Evolutionary conservation across 192 early-diverging fungal species (phyloP).

Genomic region (Backusella westeae): DNA sequence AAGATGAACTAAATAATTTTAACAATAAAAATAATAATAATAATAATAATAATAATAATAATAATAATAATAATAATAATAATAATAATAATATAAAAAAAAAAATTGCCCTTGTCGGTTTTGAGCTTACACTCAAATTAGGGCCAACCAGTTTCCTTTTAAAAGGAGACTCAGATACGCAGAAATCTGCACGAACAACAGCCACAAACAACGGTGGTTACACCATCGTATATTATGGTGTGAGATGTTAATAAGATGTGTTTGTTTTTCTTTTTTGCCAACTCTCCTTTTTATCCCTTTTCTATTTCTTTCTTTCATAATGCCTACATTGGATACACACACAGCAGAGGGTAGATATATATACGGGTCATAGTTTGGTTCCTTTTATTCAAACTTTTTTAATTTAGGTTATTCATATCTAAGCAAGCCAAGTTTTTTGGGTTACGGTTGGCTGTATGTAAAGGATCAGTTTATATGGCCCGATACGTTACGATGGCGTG

Average conservation of each 20-base stretch:
- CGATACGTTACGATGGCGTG: constrained; percentile 33
- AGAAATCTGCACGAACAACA: background rate
- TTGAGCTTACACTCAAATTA: too few relatives aligned
- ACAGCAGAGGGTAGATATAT: background rate
- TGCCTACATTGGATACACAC: background rate
- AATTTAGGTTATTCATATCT: constrained; percentile 8
- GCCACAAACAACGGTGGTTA: background rate
- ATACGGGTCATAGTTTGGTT: background rate
- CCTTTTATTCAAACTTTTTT: background rate
- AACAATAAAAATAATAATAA: background rate
- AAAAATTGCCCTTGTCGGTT: too few relatives aligned
- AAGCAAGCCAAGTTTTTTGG: background rate
- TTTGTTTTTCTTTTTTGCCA: background rate
- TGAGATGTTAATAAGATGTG: background rate
- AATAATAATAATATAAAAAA: background rate
- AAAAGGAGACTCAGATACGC: background rate
- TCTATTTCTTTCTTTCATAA: background rate
- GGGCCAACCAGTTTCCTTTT: too few relatives aligned
- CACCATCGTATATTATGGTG: background rate
- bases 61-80: background rate
- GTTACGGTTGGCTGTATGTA: background rate
- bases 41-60: background rate
- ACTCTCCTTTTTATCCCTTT: background rate
- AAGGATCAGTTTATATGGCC: constrained; percentile 21
- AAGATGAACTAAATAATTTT: too few relatives aligned